These are phyloP conservation scores for Spizellomyces punctatus DNA, from an alignment of 192 early-diverging fungal species.

Conservation along the genomic window DNA sequence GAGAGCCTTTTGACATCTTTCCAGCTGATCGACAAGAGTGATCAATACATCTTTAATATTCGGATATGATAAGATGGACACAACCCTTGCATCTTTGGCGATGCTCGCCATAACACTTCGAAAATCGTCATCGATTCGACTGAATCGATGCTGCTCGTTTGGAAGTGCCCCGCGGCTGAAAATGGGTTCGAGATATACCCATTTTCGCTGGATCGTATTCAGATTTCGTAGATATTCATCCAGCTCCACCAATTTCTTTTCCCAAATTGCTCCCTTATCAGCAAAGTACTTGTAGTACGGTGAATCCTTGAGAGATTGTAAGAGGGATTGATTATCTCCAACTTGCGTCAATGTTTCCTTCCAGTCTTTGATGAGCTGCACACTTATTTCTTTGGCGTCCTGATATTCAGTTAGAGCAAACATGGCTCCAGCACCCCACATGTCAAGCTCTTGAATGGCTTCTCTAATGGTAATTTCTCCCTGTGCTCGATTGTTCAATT, in stretches of 20 bases:
- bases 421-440: constrained; percentile 56
- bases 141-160: constrained; percentile 52
- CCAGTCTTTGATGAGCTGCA: constrained; percentile 61
- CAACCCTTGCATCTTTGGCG: constrained; percentile 41
- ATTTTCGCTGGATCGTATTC: constrained; percentile 56
- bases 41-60: constrained; percentile 42
- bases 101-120: constrained; percentile 46
- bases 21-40: constrained; percentile 56
- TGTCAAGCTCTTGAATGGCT: constrained; percentile 60
- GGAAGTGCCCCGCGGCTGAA: constrained; percentile 58
- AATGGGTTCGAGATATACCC: constrained; percentile 67
- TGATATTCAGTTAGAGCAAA: constrained; percentile 55
- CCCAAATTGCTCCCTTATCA: constrained; percentile 55
- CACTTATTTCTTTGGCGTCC: constrained; percentile 46
- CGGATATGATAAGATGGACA: constrained; percentile 47
- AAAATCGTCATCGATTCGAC: constrained; percentile 56
- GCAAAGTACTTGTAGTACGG: constrained; percentile 60
- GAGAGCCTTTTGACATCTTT: constrained; percentile 61
- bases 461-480: constrained; percentile 61
- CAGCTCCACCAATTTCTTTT: constrained; percentile 49
- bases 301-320: constrained; percentile 61
- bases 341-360: constrained; percentile 62
- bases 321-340: constrained; percentile 61
- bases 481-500: constrained; percentile 57
- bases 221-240: constrained; percentile 55